These are phyloP conservation scores for Geranomyces variabilis DNA, from an alignment of 192 early-diverging fungal species.

Conservation along the genomic window DNA sequence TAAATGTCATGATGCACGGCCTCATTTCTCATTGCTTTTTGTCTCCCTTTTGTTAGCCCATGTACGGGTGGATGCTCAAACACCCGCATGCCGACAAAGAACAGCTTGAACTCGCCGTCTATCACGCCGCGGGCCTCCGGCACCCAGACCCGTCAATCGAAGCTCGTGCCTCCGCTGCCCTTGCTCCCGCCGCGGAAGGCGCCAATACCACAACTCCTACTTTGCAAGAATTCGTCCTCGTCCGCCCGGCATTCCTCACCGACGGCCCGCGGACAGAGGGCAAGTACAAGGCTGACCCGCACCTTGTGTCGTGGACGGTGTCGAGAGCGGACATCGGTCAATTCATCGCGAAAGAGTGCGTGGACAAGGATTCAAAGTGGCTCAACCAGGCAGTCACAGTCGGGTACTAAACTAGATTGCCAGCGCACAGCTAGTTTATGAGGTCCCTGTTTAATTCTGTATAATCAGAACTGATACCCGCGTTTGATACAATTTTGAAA, in stretches of 20 bases:
- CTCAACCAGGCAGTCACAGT: constrained; percentile 4
- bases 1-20: background rate
- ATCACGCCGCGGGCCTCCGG: background rate
- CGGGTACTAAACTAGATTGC: background rate
- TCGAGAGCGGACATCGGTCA: background rate
- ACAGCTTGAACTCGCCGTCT: background rate
- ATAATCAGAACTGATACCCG: too few species aligned
- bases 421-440: too few species aligned
- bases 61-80: background rate
- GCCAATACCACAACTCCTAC: too few species aligned
- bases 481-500: too few species aligned
- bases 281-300: background rate
- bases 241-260: constrained; percentile 4
- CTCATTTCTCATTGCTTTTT: background rate
- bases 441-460: too few species aligned
- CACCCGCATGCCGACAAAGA: constrained; percentile 5
- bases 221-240: background rate
- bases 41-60: background rate
- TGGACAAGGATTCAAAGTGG: background rate
- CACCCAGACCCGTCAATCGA: constrained; percentile 4
- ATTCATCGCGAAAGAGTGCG: background rate
- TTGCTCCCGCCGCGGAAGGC: background rate
- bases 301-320: background rate
- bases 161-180: background rate
- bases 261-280: background rate